Evolutionary conservation across 371 early-diverging fungal genomes (phyloP).

Genomic region (Syncephalastrum contaminatum): DNA sequence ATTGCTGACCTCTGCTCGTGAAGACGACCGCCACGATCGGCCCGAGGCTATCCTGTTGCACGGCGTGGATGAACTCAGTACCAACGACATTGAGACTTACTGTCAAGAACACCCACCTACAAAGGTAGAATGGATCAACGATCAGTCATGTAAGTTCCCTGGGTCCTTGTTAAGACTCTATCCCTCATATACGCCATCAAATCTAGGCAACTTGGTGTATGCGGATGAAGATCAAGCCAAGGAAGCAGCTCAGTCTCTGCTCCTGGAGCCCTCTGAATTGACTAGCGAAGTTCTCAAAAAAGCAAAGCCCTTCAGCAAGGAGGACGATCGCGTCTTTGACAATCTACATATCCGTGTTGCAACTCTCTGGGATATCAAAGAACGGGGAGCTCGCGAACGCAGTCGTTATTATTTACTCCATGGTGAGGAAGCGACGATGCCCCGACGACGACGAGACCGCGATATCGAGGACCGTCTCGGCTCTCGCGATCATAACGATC

Average conservation of each 20-base stretch:
- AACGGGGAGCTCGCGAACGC: slow-evolving; percentile 42
- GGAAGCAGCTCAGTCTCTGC: slow-evolving; percentile 32
- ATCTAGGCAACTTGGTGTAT: slow-evolving; percentile 36
- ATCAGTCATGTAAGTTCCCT: slow-evolving; percentile 48
- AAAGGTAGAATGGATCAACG: slow-evolving; percentile 63
- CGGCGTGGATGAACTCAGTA: slow-evolving; percentile 58
- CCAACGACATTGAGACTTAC: slow-evolving; percentile 50
- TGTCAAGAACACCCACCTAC: slow-evolving; percentile 35
- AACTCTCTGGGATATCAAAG: slow-evolving; percentile 50
- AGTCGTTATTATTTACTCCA: slow-evolving; percentile 56
- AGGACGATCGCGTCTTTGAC: slow-evolving; percentile 8
- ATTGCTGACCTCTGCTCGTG: background rate
- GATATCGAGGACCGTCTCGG: background rate
- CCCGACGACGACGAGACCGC: too few species aligned
- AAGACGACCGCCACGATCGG: slow-evolving; percentile 9
- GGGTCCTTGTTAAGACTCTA: slow-evolving; percentile 5
- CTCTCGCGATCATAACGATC: background rate
- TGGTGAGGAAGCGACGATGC: slow-evolving; percentile 27
- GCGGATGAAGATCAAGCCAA: slow-evolving; percentile 25
- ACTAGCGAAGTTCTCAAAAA: slow-evolving; percentile 30
- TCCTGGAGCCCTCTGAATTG: slow-evolving; percentile 18
- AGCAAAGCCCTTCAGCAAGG: slow-evolving; percentile 20
- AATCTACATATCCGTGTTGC: slow-evolving; percentile 42
- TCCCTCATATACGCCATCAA: background rate
- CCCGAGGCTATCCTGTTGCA: slow-evolving; percentile 42